Evolutionary conservation across 2,329 filamentous ascomycete genomes (phyloP).

Genomic region (Exophiala aquamarina): DNA sequence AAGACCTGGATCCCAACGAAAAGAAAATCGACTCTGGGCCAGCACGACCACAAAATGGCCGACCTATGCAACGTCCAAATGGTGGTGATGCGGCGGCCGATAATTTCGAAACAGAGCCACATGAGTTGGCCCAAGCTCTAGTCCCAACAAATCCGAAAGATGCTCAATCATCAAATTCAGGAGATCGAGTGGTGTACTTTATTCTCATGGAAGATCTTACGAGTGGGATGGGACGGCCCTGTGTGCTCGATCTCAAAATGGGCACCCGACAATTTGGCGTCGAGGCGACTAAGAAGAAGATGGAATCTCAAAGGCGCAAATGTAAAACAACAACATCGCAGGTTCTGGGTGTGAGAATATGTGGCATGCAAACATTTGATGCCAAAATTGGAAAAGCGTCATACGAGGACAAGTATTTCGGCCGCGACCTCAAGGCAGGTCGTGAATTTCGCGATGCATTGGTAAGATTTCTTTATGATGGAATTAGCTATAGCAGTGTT

Average conservation of each 20-base stretch:
- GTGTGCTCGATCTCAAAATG: slow-evolving; percentile 98
- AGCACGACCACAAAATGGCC: background rate
- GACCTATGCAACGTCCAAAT: background rate
- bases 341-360: slow-evolving; percentile 87
- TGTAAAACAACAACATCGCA: slow-evolving; percentile 89
- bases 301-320: slow-evolving; percentile 87
- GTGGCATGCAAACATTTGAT: slow-evolving; percentile 96
- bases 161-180: slow-evolving; percentile 58
- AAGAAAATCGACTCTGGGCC: background rate
- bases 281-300: slow-evolving; percentile 88
- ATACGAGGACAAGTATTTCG: slow-evolving; percentile 99
- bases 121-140: background rate
- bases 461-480: slow-evolving; percentile 87
- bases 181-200: slow-evolving; percentile 81
- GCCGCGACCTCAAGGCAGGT: slow-evolving; percentile 82
- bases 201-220: slow-evolving; percentile 91
- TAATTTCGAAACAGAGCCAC: background rate
- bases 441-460: slow-evolving; percentile 85
- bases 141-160: slow-evolving; percentile 73
- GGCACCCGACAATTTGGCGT: slow-evolving; percentile 95
- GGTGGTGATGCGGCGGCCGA: background rate
- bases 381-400: slow-evolving; percentile 76
- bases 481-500: slow-evolving; percentile 75
- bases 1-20: slow-evolving; percentile 34
- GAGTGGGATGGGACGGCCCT: slow-evolving; percentile 92